Conservation (phyloP, 139 green algal species). For the Coccomyxa sp. region DNA sequence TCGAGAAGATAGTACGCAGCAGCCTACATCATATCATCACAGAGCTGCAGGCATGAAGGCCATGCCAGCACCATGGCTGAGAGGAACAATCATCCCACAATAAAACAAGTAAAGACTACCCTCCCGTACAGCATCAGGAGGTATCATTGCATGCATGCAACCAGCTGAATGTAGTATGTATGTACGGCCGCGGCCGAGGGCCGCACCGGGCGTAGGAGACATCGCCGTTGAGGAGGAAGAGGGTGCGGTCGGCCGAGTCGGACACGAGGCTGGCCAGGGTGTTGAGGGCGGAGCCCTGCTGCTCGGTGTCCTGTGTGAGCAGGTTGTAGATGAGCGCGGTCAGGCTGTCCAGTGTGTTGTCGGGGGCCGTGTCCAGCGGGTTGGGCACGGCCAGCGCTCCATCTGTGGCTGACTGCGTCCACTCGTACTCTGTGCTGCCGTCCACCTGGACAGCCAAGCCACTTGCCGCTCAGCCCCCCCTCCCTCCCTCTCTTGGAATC, state of each 20-base stretch:
- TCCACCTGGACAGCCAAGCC: background rate
- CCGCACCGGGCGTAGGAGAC: constrained; percentile 38
- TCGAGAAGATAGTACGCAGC: too few relatives aligned
- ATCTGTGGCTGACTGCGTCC: background rate
- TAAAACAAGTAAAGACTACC: too few relatives aligned
- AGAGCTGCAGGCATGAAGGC: too few relatives aligned
- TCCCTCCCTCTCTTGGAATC: background rate
- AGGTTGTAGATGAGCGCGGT: background rate
- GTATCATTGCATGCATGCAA: too few relatives aligned
- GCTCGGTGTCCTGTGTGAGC: constrained; percentile 6
- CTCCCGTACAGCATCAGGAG: too few relatives aligned
- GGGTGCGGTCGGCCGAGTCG: background rate
- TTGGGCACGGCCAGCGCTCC: background rate
- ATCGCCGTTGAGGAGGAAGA: constrained; percentile 65
- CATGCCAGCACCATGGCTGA: too few relatives aligned
- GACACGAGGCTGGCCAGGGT: background rate
- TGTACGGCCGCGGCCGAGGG: too few relatives aligned
- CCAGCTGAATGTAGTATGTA: too few relatives aligned
- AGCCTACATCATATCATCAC: too few relatives aligned
- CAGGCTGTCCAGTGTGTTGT: background rate
- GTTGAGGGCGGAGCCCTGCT: constrained; percentile 1
- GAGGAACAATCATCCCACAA: too few relatives aligned
- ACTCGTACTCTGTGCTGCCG: background rate
- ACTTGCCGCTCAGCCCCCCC: background rate
- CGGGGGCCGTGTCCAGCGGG: background rate